Conservation (phyloP, 768 basidiomycete genomes). For the Clathrus columnatus region DNA sequence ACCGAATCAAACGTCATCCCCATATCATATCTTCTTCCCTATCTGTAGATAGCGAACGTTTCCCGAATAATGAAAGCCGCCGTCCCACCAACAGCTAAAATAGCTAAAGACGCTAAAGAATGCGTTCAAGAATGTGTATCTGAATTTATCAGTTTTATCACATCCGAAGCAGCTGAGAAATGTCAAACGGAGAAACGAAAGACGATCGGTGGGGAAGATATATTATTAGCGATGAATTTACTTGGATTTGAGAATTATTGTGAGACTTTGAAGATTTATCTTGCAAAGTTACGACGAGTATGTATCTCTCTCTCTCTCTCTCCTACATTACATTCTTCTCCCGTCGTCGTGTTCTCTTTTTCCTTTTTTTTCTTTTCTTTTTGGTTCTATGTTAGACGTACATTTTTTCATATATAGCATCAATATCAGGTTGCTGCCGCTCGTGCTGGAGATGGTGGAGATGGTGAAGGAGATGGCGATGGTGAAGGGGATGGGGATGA, state of each 20-base stretch:
- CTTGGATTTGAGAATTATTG: conserved; percentile 94
- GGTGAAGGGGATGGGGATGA: conserved; percentile 3
- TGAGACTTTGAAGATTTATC: conserved; percentile 84
- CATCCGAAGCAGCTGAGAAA: conserved; percentile 92
- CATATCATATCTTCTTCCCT: no score
- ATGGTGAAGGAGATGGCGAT: conserved; percentile 9
- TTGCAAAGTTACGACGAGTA: conserved; percentile 83
- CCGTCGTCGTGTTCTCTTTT: no score
- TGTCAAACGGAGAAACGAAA: conserved; percentile 93
- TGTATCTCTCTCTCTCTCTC: conserved; percentile 11
- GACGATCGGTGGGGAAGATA: conserved; percentile 97
- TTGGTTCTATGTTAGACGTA: neutral
- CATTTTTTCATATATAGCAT: conserved; percentile 4
- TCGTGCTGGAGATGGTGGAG: conserved; percentile 6
- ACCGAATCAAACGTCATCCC: neutral
- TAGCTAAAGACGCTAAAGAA: conserved; percentile 97
- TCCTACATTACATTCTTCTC: no score
- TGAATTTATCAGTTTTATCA: conserved; percentile 98
- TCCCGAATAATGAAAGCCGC: conserved; percentile 93
- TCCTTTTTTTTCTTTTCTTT: neutral
- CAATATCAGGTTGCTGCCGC: conserved; percentile 10
- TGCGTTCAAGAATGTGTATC: conserved; percentile 97
- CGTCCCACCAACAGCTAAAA: conserved; percentile 86
- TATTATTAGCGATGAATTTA: conserved; percentile 86
- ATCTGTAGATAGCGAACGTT: conserved; percentile 95